phyloP scores from a whole-genome alignment of 495 filamentous ascomycete genomes.

The Trypethelium eluteriae region DNA sequence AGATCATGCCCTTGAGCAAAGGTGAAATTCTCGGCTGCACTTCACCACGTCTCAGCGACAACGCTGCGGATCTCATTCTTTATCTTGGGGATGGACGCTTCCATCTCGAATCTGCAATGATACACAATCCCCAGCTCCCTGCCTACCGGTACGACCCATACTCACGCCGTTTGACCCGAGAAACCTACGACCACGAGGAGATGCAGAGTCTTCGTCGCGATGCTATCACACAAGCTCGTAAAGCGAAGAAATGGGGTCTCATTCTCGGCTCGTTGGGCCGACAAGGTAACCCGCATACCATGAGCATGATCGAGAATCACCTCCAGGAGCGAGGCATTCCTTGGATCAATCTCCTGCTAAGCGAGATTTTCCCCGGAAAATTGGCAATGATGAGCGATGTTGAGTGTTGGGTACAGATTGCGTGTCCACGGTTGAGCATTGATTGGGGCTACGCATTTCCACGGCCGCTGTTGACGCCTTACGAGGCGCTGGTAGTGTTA shows the following conservation, averaged over 20 bases:
- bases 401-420: constrained; percentile 96
- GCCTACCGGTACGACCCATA: constrained; percentile 98
- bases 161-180: constrained; percentile 78
- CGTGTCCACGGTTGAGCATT: constrained; percentile 88
- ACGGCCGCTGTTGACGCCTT: constrained; percentile 80
- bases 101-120: constrained; percentile 97
- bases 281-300: constrained; percentile 90
- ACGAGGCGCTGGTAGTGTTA: constrained; percentile 86
- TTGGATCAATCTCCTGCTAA: constrained; percentile 73
- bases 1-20: constrained; percentile 83
- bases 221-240: constrained; percentile 66
- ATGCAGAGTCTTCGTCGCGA: constrained; percentile 73
- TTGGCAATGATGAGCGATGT: constrained; percentile 85
- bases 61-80: constrained; percentile 66
- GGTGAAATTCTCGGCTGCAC: constrained; percentile 97
- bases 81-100: constrained; percentile 96
- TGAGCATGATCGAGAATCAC: constrained; percentile 73
- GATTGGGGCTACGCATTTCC: constrained; percentile 98
- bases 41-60: constrained; percentile 60
- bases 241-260: constrained; percentile 81
- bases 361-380: constrained; percentile 94
- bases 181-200: constrained; percentile 81
- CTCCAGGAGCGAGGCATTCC: constrained; percentile 61
- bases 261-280: constrained; percentile 88
- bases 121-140: constrained; percentile 82